A percentile compares a stretch with the other conserved stretches of the same genome.
Conservation (phyloP, 176 grass and related monocot genomes). For the Ensete ventricosum region DNA sequence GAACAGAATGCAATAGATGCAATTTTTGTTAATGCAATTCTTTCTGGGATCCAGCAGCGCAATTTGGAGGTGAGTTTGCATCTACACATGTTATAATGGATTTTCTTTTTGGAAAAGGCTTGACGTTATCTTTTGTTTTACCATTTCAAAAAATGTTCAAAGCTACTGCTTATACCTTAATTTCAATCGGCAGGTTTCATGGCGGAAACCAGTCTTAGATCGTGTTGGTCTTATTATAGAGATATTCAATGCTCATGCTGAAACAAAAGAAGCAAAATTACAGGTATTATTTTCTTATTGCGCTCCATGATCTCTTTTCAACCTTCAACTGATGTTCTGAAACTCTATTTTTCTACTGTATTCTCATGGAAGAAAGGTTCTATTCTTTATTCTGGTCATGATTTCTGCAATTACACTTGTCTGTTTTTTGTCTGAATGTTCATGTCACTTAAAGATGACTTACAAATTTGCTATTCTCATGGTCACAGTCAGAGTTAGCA, state of each 20-base stretch:
- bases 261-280: slow-evolving; percentile 95
- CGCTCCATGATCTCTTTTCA: slow-evolving; percentile 4
- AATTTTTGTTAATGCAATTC: slow-evolving; percentile 82
- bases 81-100: slow-evolving; percentile 14
- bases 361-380: no score
- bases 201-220: slow-evolving; percentile 76
- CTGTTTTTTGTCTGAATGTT: not conserved
- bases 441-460: not conserved
- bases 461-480: slow-evolving; percentile 19
- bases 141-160: not conserved
- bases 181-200: slow-evolving; percentile 45
- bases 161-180: slow-evolving; percentile 11
- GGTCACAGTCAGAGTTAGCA: slow-evolving; percentile 77
- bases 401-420: not conserved
- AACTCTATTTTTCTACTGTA: no score
- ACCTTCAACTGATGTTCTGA: not conserved
- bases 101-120: not conserved
- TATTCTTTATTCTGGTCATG: not conserved
- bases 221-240: slow-evolving; percentile 91
- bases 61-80: slow-evolving; percentile 66
- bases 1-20: slow-evolving; percentile 70
- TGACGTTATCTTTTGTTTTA: not conserved
- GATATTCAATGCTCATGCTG: slow-evolving; percentile 97
- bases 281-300: slow-evolving; percentile 33
- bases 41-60: slow-evolving; percentile 81